Conservation (phyloP, 306 rosid genomes). For the Lathyrus sativus region DNA sequence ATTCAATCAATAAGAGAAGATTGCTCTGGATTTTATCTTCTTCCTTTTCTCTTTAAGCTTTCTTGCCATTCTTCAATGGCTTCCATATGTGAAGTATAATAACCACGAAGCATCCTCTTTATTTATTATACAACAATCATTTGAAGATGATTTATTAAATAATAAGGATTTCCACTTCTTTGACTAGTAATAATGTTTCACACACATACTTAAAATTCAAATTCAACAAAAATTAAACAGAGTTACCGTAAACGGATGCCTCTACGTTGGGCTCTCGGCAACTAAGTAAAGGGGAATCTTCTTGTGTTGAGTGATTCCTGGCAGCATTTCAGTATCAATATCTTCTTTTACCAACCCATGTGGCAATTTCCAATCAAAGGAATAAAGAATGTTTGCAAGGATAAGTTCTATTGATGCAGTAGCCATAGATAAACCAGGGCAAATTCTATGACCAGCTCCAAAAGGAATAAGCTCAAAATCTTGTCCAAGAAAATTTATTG, state of each 20-base stretch:
- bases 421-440: not conserved
- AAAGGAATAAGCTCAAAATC: not conserved
- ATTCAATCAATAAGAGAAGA: too few species aligned
- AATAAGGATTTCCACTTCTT: too few species aligned
- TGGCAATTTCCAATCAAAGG: not conserved
- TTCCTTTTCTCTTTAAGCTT: too few species aligned
- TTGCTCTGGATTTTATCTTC: too few species aligned
- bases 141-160: too few species aligned
- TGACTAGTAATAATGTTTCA: too few species aligned
- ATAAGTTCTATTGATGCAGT: not conserved
- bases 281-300: constrained; percentile 25
- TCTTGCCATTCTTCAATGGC: too few species aligned
- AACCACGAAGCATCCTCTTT: too few species aligned
- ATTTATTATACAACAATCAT: too few species aligned
- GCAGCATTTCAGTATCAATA: not conserved
- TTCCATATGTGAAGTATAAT: too few species aligned
- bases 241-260: not conserved
- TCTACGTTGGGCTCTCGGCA: constrained; percentile 27
- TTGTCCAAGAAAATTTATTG: not conserved
- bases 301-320: constrained; percentile 11
- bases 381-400: not conserved
- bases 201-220: too few species aligned
- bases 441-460: constrained; percentile 3
- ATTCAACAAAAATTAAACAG: not conserved
- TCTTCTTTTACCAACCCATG: not conserved